Evolutionary conservation across 805 yeast species (phyloP).

Genomic region (Kodamaea kaohsiungensis): DNA sequence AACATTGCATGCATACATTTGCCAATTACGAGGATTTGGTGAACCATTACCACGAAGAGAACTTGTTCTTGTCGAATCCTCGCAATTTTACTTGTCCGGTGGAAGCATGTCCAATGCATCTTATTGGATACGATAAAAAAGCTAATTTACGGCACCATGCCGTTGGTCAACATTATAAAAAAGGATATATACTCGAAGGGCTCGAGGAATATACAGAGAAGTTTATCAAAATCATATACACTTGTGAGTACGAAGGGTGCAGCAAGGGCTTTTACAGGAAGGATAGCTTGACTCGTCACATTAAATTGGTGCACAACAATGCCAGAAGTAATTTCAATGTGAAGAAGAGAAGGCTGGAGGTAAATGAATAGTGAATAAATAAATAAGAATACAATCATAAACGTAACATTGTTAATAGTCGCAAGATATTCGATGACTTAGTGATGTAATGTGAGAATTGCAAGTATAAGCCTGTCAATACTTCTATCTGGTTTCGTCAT

Average conservation of each 20-base stretch:
- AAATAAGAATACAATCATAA: too few relatives aligned
- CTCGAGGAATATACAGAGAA: slow-evolving; percentile 6
- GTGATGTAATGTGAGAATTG: too few relatives aligned
- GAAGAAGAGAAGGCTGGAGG: slow-evolving; percentile 5
- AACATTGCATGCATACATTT: slow-evolving; percentile 36
- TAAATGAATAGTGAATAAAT: neutral
- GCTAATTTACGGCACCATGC: slow-evolving; percentile 30
- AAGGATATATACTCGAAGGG: slow-evolving; percentile 15
- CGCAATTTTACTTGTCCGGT: slow-evolving; percentile 35
- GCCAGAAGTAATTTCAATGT: slow-evolving; percentile 6
- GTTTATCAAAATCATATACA: slow-evolving; percentile 9
- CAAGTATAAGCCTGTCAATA: too few relatives aligned
- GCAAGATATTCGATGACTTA: neutral
- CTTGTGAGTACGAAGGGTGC: slow-evolving; percentile 14
- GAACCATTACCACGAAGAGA: slow-evolving; percentile 34
- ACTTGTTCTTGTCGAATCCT: slow-evolving; percentile 17
- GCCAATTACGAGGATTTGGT: slow-evolving; percentile 29
- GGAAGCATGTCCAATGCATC: slow-evolving; percentile 40
- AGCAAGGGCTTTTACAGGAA: slow-evolving; percentile 16
- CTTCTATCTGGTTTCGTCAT: too few relatives aligned
- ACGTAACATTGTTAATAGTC: too few relatives aligned
- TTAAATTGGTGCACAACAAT: slow-evolving; percentile 15
- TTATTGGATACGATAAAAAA: slow-evolving; percentile 38
- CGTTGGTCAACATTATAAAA: slow-evolving; percentile 24
- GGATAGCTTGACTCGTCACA: slow-evolving; percentile 18